A percentile compares a stretch with the other conserved stretches of the same genome.
These are phyloP conservation scores for Debaryomycetaceae sp. DNA, from an alignment of 1,139 yeast species.

Conservation along the genomic window DNA sequence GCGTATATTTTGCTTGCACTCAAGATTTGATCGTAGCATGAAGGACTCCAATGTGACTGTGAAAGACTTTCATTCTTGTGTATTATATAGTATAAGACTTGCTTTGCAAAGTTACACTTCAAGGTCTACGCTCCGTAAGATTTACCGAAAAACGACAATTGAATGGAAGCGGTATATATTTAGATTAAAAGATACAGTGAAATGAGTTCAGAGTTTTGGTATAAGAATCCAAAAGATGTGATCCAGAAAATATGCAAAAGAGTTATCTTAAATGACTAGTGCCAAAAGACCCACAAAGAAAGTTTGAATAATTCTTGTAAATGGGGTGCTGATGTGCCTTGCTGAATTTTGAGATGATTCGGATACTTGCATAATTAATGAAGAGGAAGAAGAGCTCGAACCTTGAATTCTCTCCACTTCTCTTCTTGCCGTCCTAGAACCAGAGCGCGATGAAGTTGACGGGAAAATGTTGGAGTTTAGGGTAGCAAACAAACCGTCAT, in stretches of 20 bases:
- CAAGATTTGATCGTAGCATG: too few relatives aligned
- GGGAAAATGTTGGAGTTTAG: constrained; percentile 39
- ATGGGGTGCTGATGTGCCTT: not conserved
- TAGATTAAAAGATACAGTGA: too few relatives aligned
- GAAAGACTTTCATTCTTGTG: too few relatives aligned
- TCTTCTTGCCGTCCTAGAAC: constrained; percentile 5
- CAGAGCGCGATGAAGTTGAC: constrained; percentile 13
- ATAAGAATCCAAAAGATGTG: not conserved
- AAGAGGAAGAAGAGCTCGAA: constrained; percentile 1
- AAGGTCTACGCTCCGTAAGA: too few relatives aligned
- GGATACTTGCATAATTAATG: not conserved
- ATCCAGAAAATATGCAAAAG: not conserved
- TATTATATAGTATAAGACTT: too few relatives aligned
- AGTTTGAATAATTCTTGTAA: not conserved
- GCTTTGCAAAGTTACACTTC: too few relatives aligned
- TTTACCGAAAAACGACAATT: too few relatives aligned
- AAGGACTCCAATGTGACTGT: too few relatives aligned
- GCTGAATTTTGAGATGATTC: not conserved
- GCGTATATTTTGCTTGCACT: too few relatives aligned
- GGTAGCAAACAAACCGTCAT: constrained; percentile 36
- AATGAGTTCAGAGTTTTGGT: too few relatives aligned
- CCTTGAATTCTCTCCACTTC: constrained; percentile 5
- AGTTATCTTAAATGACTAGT: not conserved
- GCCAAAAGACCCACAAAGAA: not conserved
- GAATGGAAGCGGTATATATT: too few relatives aligned